These are phyloP conservation scores for Fusarium austroafricanum DNA, from an alignment of 2,329 filamentous ascomycete genomes.

Conservation along the genomic window DNA sequence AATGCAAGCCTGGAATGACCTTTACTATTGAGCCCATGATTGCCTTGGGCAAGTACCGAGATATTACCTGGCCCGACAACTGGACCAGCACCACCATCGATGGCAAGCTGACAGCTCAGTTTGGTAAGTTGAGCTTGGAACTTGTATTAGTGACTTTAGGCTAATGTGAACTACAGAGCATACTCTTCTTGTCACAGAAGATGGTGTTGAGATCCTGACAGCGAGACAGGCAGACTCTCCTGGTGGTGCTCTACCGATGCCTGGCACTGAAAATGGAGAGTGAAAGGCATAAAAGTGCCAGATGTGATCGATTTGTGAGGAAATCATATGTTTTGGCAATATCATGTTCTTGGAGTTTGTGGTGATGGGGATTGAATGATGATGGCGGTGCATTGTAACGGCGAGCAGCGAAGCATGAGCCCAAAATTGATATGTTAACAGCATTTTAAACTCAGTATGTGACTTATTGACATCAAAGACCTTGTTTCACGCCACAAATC, in stretches of 20 bases:
- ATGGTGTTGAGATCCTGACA: constrained; percentile 84
- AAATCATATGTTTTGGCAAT: constrained; percentile 17
- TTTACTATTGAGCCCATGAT: constrained; percentile 99
- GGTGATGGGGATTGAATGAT: constrained; percentile 19
- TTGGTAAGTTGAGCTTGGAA: constrained; percentile 68
- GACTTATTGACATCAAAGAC: background rate
- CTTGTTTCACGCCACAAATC: background rate
- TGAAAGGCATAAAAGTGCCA: constrained; percentile 16
- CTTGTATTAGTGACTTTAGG: background rate
- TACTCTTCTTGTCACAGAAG: constrained; percentile 84
- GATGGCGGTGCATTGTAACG: constrained; percentile 9
- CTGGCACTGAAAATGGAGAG: constrained; percentile 45
- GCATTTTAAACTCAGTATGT: background rate
- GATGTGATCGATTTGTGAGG: constrained; percentile 7
- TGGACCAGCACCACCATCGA: constrained; percentile 97
- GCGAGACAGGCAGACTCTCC: constrained; percentile 79
- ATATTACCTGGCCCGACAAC: constrained; percentile 98
- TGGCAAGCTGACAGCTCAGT: constrained; percentile 90
- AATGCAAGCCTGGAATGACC: constrained; percentile 95
- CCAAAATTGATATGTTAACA: constrained; percentile 14
- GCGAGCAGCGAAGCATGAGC: constrained; percentile 3
- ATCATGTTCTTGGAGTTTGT: constrained; percentile 24
- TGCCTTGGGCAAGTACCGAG: constrained; percentile 87
- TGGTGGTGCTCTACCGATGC: constrained; percentile 76
- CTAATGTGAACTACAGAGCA: constrained; percentile 68